Evolutionary conservation across 1,284 basidiomycete genomes (phyloP).

Genomic region (Pseudozyma pruni): DNA sequence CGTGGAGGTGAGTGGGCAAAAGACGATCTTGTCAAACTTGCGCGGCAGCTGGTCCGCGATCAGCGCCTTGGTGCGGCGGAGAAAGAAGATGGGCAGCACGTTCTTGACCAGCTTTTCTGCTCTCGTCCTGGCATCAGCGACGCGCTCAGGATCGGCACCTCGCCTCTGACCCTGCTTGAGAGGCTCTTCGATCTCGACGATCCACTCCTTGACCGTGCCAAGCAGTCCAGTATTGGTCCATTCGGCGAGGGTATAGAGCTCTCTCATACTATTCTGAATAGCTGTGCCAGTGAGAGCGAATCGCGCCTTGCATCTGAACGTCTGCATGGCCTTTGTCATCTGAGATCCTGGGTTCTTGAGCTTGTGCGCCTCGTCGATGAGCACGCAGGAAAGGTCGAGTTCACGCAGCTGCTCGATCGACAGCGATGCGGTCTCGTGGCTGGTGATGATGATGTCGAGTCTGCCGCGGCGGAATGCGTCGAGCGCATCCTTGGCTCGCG

Average conservation of each 20-base stretch:
- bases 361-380: constrained; percentile 84
- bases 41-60: constrained; percentile 82
- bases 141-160: constrained; percentile 75
- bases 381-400: constrained; percentile 69
- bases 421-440: constrained; percentile 29
- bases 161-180: constrained; percentile 75
- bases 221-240: constrained; percentile 51
- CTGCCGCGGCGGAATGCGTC: constrained; percentile 75
- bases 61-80: constrained; percentile 82
- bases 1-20: constrained; percentile 79
- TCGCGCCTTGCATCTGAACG: constrained; percentile 74
- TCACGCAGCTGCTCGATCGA: constrained; percentile 80
- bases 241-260: constrained; percentile 76
- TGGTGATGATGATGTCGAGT: constrained; percentile 72
- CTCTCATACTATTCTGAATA: constrained; percentile 85
- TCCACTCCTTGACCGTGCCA: constrained; percentile 38
- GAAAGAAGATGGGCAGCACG: constrained; percentile 79
- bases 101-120: constrained; percentile 73
- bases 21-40: constrained; percentile 87
- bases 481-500: constrained; percentile 20
- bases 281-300: constrained; percentile 84
- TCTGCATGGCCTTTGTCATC: constrained; percentile 75
- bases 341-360: constrained; percentile 78
- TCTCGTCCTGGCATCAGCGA: constrained; percentile 70
- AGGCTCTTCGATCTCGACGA: constrained; percentile 64